Conservation (phyloP, 805 yeast species). For the Zygosaccharomyces lentus region DNA sequence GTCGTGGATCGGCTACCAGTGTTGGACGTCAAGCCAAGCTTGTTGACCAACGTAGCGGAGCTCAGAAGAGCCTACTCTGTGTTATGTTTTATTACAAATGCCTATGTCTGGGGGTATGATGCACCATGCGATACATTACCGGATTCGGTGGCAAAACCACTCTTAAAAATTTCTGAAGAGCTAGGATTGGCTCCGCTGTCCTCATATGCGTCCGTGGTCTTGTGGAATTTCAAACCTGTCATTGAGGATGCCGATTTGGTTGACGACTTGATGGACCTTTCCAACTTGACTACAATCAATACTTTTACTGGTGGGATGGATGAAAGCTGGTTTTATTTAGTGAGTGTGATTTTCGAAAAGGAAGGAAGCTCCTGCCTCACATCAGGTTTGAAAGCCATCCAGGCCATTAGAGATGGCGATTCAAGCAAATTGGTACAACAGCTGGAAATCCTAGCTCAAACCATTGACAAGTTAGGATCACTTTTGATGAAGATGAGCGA, state of each 20-base stretch:
- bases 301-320: conserved; percentile 89
- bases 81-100: conserved; percentile 77
- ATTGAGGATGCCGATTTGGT: conserved; percentile 35
- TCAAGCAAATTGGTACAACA: conserved; percentile 38
- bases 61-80: conserved; percentile 77
- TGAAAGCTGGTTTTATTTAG: conserved; percentile 91
- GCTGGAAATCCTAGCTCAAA: conserved; percentile 65
- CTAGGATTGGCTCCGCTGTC: conserved; percentile 81
- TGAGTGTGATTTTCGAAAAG: conserved; percentile 80
- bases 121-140: conserved; percentile 63
- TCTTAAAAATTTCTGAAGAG: conserved; percentile 50
- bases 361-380: conserved; percentile 70
- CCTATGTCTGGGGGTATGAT: conserved; percentile 82
- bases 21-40: conserved; percentile 46
- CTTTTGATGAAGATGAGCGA: conserved; percentile 81
- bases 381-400: conserved; percentile 64
- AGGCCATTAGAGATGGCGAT: conserved; percentile 48
- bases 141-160: conserved; percentile 62
- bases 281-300: conserved; percentile 69
- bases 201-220: conserved; percentile 79
- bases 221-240: conserved; percentile 80
- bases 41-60: conserved; percentile 41
- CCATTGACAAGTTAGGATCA: conserved; percentile 68
- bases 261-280: conserved; percentile 46
- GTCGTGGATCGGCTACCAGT: conserved; percentile 64